These are phyloP conservation scores for Hysterium pulicare DNA, from an alignment of 2,329 filamentous ascomycete genomes.

Conservation along the genomic window DNA sequence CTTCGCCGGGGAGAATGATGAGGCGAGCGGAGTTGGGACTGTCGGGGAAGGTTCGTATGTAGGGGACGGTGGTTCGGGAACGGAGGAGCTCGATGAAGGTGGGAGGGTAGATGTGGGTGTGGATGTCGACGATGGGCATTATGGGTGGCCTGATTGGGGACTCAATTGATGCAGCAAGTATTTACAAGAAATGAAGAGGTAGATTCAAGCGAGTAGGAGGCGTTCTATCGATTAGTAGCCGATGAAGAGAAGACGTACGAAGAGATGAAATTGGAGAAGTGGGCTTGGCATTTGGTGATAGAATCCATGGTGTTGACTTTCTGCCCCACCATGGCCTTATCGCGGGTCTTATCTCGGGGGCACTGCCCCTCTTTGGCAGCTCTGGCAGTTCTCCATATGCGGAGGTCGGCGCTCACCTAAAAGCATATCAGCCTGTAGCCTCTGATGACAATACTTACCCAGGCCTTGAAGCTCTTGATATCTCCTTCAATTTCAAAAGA, in stretches of 20 bases:
- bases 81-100: slow-evolving; percentile 58
- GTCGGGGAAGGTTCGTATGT: slow-evolving; percentile 63
- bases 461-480: too few relatives aligned
- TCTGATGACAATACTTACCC: too few relatives aligned
- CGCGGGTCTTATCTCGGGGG: background rate
- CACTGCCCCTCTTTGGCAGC: background rate
- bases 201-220: background rate
- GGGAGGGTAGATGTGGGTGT: slow-evolving; percentile 62
- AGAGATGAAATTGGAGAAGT: background rate
- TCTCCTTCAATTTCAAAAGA: too few relatives aligned
- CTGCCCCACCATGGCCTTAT: background rate
- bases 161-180: background rate
- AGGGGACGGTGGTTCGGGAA: slow-evolving; percentile 60
- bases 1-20: slow-evolving; percentile 60
- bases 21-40: slow-evolving; percentile 57
- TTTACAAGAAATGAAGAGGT: background rate
- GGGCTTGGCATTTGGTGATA: background rate
- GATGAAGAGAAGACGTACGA: background rate
- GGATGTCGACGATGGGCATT: slow-evolving; percentile 55
- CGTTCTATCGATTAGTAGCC: too few relatives aligned
- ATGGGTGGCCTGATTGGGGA: slow-evolving; percentile 2
- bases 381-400: too few relatives aligned
- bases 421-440: too few relatives aligned
- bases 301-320: background rate
- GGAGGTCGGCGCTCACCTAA: too few relatives aligned